phyloP scores from a whole-genome alignment of 1,139 yeast species.

The Hansenula sp. region DNA sequence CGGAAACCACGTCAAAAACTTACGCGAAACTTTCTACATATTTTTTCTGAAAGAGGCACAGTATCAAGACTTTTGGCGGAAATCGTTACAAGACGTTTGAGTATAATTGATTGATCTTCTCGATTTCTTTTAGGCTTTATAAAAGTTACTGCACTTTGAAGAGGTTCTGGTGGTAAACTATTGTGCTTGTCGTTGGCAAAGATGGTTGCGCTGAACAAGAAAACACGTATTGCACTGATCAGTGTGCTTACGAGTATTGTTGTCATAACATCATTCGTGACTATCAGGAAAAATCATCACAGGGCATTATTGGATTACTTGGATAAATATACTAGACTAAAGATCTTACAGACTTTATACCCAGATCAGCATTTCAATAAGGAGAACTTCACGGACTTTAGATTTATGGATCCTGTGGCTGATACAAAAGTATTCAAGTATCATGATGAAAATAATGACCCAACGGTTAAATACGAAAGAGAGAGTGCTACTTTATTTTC shows the following conservation, averaged over 20 bases:
- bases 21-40: not conserved
- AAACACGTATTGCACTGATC: not conserved
- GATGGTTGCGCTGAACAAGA: not conserved
- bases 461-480: conserved; percentile 9
- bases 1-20: no score
- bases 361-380: conserved; percentile 19
- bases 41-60: not conserved
- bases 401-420: conserved; percentile 13
- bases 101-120: no score
- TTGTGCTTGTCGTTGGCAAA: not conserved
- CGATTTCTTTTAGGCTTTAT: no score
- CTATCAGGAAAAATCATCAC: conserved; percentile 18
- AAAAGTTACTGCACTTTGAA: not conserved
- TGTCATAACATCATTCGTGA: not conserved
- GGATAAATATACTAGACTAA: conserved; percentile 15
- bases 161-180: not conserved
- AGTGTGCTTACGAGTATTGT: conserved; percentile 5
- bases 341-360: conserved; percentile 18
- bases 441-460: conserved; percentile 5
- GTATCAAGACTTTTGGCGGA: not conserved
- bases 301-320: conserved; percentile 15
- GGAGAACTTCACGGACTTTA: conserved; percentile 15
- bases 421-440: conserved; percentile 3
- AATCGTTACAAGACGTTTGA: no score
- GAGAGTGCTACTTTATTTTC: conserved; percentile 55